phyloP scores from a whole-genome alignment of 2,329 filamentous ascomycete species.

The Claviceps maximensis region DNA sequence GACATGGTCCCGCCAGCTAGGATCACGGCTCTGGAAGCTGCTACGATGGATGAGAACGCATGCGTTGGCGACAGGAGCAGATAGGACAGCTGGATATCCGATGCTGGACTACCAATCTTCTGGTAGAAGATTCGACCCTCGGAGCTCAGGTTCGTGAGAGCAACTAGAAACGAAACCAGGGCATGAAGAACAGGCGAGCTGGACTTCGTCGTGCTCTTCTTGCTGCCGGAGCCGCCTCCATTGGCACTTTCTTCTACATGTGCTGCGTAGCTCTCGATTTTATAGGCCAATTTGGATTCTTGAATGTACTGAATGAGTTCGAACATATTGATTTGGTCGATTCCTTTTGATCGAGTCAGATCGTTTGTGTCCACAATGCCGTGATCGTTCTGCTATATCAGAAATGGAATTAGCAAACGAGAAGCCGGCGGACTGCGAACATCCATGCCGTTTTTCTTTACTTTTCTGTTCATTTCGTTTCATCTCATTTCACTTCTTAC shows the following conservation, averaged over 20 bases:
- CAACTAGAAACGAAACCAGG: constrained; percentile 52
- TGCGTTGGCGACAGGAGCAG: constrained; percentile 82
- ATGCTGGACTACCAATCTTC: constrained; percentile 22
- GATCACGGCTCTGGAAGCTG: constrained; percentile 73
- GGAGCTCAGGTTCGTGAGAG: constrained; percentile 73
- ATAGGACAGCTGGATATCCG: constrained; percentile 59
- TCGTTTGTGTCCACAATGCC: constrained; percentile 58
- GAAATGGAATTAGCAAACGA: background rate
- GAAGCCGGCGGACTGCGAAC: background rate
- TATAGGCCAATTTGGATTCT: constrained; percentile 83
- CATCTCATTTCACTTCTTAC: constrained; percentile 12
- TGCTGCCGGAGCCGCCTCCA: constrained; percentile 20
- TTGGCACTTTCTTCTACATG: constrained; percentile 36
- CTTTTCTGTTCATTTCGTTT: no score
- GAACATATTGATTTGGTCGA: constrained; percentile 90
- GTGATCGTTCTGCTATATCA: constrained; percentile 30
- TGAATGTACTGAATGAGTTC: constrained; percentile 80
- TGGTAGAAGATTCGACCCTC: constrained; percentile 56
- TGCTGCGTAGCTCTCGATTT: constrained; percentile 78
- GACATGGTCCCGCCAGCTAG: constrained; percentile 96
- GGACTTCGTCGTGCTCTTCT: constrained; percentile 10
- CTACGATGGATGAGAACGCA: constrained; percentile 79
- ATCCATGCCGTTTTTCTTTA: background rate
- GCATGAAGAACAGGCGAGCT: constrained; percentile 40
- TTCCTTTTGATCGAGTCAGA: constrained; percentile 69